Evolutionary conservation across 2,329 filamentous ascomycete genomes (phyloP).

Genomic region (Boeremia lycopersici): DNA sequence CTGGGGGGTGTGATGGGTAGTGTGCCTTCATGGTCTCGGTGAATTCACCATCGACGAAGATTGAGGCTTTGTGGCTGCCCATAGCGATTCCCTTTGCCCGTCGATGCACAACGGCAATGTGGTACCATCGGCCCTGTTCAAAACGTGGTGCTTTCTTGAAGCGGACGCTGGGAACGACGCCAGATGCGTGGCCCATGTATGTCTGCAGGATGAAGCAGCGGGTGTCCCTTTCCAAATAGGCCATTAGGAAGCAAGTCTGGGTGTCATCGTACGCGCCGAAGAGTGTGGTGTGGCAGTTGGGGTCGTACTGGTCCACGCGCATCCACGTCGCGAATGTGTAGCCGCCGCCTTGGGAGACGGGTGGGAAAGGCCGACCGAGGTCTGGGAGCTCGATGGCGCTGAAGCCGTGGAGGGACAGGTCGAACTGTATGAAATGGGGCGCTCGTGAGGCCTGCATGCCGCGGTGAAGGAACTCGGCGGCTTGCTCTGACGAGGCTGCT

Average conservation of each 20-base stretch:
- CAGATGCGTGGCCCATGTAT: slow-evolving; percentile 75
- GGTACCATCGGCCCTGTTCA: slow-evolving; percentile 82
- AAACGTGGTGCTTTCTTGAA: slow-evolving; percentile 90
- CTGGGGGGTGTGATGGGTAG: slow-evolving; percentile 78
- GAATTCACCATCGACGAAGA: slow-evolving; percentile 94
- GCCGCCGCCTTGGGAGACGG: slow-evolving; percentile 71
- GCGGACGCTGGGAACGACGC: slow-evolving; percentile 79
- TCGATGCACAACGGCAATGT: slow-evolving; percentile 86
- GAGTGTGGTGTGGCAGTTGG: slow-evolving; percentile 84
- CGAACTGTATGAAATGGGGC: slow-evolving; percentile 90
- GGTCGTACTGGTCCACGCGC: slow-evolving; percentile 84
- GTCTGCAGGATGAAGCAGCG: slow-evolving; percentile 95
- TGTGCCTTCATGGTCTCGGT: slow-evolving; percentile 88
- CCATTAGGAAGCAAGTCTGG: slow-evolving; percentile 91
- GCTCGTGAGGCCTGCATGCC: slow-evolving; percentile 76
- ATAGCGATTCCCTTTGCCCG: slow-evolving; percentile 70
- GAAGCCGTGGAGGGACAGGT: slow-evolving; percentile 85
- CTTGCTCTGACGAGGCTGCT: slow-evolving; percentile 57
- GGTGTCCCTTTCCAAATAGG: slow-evolving; percentile 92
- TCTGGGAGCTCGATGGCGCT: slow-evolving; percentile 88
- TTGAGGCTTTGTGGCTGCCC: slow-evolving; percentile 77
- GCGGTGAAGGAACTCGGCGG: slow-evolving; percentile 73
- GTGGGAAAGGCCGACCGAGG: slow-evolving; percentile 85
- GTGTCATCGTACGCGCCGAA: slow-evolving; percentile 93
- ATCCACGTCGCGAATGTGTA: slow-evolving; percentile 94